Conservation (phyloP, 116 monocot species). For the Phalaenopsis hybrid region DNA sequence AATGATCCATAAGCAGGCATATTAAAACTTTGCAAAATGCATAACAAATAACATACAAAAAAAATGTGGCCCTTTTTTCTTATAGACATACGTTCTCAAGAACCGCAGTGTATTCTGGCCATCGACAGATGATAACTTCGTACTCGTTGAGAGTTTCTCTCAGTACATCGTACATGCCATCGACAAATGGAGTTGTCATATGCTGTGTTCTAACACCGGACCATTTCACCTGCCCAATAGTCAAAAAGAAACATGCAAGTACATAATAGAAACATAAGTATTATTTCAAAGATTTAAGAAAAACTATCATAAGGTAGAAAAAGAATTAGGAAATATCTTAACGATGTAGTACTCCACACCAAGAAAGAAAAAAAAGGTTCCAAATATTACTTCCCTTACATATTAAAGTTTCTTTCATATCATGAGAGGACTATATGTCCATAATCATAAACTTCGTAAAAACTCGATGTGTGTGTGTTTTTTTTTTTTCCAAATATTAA, state of each 20-base stretch:
- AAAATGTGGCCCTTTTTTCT: background rate
- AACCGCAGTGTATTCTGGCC: conserved; percentile 84
- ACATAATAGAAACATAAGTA: background rate
- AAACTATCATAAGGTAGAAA: background rate
- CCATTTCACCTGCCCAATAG: conserved; percentile 73
- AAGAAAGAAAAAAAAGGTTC: background rate
- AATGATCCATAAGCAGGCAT: background rate
- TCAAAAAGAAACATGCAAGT: background rate
- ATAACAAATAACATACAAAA: background rate
- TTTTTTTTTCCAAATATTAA: background rate
- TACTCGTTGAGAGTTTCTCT: conserved; percentile 78
- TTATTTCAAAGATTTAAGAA: background rate
- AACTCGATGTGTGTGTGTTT: background rate
- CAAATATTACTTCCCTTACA: background rate
- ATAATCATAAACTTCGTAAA: background rate
- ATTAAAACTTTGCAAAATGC: background rate
- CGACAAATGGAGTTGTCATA: conserved; percentile 89
- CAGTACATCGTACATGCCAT: conserved; percentile 83
- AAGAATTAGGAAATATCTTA: background rate
- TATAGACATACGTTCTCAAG: conserved; percentile 71
- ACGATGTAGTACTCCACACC: background rate
- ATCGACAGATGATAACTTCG: conserved; percentile 84
- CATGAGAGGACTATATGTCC: background rate
- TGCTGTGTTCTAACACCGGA: conserved; percentile 80
- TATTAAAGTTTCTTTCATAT: background rate